Conservation (phyloP, 345 rosid species). For the Arabidopsis suecica region DNA sequence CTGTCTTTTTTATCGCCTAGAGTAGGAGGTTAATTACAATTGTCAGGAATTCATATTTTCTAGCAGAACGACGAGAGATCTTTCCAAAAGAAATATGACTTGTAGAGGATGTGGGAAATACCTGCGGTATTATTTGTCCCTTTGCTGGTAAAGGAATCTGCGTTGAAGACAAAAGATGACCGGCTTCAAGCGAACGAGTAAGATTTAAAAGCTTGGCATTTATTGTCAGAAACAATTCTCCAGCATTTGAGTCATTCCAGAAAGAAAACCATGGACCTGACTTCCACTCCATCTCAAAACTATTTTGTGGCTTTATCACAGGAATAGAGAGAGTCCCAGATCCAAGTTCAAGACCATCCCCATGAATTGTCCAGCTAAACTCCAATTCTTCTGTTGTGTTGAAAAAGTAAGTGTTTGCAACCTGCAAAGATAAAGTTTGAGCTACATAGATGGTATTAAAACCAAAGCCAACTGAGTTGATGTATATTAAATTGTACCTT, state of each 20-base stretch:
- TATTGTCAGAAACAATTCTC: constrained; percentile 73
- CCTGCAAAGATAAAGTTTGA: constrained; percentile 58
- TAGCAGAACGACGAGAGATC: neutral
- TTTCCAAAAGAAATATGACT: constrained; percentile 26
- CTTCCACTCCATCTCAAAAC: constrained; percentile 65
- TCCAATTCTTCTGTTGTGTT: constrained; percentile 70
- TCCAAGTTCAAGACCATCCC: constrained; percentile 76
- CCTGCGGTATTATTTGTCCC: constrained; percentile 66
- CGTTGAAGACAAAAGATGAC: constrained; percentile 77
- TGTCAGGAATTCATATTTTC: constrained; percentile 26
- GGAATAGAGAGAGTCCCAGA: constrained; percentile 74
- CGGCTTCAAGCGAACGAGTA: constrained; percentile 78
- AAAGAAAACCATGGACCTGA: constrained; percentile 85
- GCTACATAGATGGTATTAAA: constrained; percentile 26
- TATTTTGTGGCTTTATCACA: constrained; percentile 69
- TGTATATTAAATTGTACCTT: constrained; percentile 53
- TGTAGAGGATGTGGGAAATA: constrained; percentile 43
- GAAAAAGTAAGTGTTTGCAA: constrained; percentile 69
- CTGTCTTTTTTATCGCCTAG: constrained; percentile 63
- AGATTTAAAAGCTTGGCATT: constrained; percentile 61
- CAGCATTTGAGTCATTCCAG: constrained; percentile 67
- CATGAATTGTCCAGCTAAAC: constrained; percentile 75
- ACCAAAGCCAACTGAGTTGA: constrained; percentile 15
- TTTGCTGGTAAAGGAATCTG: constrained; percentile 78
- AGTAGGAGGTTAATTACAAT: constrained; percentile 19